A percentile compares a stretch with the other conserved stretches of the same genome.
phyloP scores from a whole-genome alignment of 768 basidiomycete genomes.

The Tricholoma sp. region DNA sequence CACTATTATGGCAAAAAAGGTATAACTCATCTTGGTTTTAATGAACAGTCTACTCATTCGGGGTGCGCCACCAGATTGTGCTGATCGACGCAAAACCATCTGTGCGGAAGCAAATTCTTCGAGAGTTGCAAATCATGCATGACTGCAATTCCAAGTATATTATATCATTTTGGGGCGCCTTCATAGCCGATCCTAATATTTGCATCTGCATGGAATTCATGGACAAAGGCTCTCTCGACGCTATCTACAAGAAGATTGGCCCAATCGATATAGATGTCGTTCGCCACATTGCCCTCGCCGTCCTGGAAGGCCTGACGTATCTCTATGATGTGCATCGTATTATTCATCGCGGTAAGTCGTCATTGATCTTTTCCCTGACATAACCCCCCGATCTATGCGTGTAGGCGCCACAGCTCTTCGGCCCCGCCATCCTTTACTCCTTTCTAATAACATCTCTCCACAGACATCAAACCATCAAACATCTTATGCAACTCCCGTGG shows the following conservation, averaged over 20 bases:
- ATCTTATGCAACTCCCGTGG: constrained; percentile 92
- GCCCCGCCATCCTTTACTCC: background rate
- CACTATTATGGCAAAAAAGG: constrained; percentile 98
- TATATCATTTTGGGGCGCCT: constrained; percentile 96
- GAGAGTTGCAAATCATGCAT: constrained; percentile 99
- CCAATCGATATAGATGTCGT: constrained; percentile 91
- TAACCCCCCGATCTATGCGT: constrained; percentile 1
- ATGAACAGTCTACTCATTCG: background rate
- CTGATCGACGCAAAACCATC: constrained; percentile 95
- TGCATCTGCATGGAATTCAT: constrained; percentile 98
- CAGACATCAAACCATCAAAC: constrained; percentile 99
- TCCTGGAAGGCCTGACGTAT: constrained; percentile 92
- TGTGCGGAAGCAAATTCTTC: constrained; percentile 94
- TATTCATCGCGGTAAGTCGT: constrained; percentile 86
- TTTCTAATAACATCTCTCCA: constrained; percentile 11
- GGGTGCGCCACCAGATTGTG: constrained; percentile 60
- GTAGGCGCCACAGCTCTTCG: background rate
- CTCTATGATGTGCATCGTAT: constrained; percentile 97
- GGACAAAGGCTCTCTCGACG: constrained; percentile 92
- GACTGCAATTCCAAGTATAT: constrained; percentile 92
- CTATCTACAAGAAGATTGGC: constrained; percentile 94
- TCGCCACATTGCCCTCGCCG: constrained; percentile 90
- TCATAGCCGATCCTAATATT: constrained; percentile 94
- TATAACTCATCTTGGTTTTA: constrained; percentile 26
- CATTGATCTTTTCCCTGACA: background rate